phyloP scores from a whole-genome alignment of 352 stramenopile species.

The Blastocystis sp. region DNA sequence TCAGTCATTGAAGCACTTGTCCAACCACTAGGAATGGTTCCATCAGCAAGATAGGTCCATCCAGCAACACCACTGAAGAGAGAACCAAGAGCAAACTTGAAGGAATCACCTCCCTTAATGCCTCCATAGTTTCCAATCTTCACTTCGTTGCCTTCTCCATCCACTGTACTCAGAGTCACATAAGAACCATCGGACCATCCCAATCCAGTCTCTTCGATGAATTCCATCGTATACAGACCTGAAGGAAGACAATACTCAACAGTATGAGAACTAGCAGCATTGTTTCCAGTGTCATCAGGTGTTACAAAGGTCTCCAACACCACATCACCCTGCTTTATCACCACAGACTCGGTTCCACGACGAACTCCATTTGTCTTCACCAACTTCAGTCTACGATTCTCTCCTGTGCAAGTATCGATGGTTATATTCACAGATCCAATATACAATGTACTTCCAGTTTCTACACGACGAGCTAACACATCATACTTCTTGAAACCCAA shows the following conservation, averaged over 20 bases:
- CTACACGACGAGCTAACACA: background rate
- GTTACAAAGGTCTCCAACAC: background rate
- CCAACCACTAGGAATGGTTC: background rate
- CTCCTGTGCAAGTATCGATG: background rate
- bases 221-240: background rate
- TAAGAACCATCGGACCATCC: background rate
- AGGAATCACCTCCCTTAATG: background rate
- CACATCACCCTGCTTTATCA: background rate
- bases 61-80: too few relatives aligned
- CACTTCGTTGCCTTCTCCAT: background rate
- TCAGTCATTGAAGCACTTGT: background rate
- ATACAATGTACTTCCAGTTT: background rate
- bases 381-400: background rate
- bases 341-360: background rate
- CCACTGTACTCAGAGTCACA: background rate
- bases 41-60: conserved; percentile 15
- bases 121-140: background rate
- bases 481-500: background rate
- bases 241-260: background rate
- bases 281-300: background rate
- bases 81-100: background rate
- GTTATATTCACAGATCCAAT: background rate
- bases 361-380: background rate
- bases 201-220: background rate
- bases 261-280: background rate